These are phyloP conservation scores for Sphagnum magellanicum DNA, from an alignment of 228 moss, liverwort and hornwort species.

Conservation along the genomic window DNA sequence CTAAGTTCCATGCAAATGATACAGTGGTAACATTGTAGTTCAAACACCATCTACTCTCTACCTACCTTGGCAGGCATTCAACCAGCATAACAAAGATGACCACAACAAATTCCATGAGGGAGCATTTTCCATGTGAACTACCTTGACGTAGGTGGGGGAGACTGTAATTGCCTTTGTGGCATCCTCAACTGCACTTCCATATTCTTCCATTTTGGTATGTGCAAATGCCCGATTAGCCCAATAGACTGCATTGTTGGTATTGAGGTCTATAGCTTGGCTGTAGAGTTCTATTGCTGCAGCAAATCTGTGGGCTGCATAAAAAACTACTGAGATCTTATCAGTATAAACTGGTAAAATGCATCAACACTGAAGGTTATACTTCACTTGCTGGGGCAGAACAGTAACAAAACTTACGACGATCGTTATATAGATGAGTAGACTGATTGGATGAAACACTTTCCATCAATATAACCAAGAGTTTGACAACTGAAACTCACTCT, in stretches of 20 bases:
- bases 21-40: no score
- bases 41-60: no score
- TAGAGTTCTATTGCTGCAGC: slow-evolving; percentile 76
- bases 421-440: neutral
- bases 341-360: no score
- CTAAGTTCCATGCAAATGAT: no score
- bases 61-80: no score
- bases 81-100: no score
- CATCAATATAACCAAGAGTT: neutral
- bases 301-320: slow-evolving; percentile 64
- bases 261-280: slow-evolving; percentile 71
- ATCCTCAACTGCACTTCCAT: slow-evolving; percentile 91
- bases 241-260: slow-evolving; percentile 82
- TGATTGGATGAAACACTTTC: neutral
- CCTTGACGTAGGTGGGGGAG: slow-evolving; percentile 88
- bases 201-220: slow-evolving; percentile 93
- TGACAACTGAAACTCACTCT: neutral
- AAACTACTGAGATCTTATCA: no score
- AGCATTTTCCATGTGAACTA: slow-evolving; percentile 10
- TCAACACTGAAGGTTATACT: no score
- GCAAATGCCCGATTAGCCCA: slow-evolving; percentile 94
- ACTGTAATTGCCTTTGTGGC: slow-evolving; percentile 82
- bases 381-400: no score
- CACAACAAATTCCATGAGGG: neutral
- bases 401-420: no score